These are phyloP conservation scores for Thalassiosira exigua DNA, from an alignment of 352 stramenopile genomes.

Conservation along the genomic window DNA sequence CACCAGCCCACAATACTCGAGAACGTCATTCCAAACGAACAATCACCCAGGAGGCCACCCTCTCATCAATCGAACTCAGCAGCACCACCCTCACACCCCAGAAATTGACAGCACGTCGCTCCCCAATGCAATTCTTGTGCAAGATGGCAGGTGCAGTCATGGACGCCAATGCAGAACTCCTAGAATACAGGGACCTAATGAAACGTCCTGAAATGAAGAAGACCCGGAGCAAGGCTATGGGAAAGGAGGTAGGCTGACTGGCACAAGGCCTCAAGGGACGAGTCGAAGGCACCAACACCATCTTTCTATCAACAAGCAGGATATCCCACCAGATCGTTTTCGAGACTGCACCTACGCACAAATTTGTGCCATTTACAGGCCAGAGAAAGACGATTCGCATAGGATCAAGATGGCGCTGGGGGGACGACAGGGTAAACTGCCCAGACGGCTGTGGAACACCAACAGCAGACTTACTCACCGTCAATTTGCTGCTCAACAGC, in stretches of 20 bases:
- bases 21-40: too few species aligned
- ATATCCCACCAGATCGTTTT: slow-evolving; percentile 12
- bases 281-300: slow-evolving; percentile 38
- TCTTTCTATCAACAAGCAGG: slow-evolving; percentile 24
- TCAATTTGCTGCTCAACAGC: slow-evolving; percentile 53
- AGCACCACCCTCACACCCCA: too few species aligned
- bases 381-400: slow-evolving; percentile 26
- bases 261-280: slow-evolving; percentile 24
- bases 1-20: too few species aligned
- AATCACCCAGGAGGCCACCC: too few species aligned
- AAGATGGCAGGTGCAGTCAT: background rate
- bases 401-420: slow-evolving; percentile 29
- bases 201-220: slow-evolving; percentile 9
- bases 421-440: slow-evolving; percentile 33
- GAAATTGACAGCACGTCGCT: background rate
- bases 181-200: slow-evolving; percentile 2
- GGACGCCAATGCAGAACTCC: too few species aligned
- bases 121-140: slow-evolving; percentile 2
- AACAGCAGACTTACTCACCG: slow-evolving; percentile 27
- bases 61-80: too few species aligned
- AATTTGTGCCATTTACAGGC: slow-evolving; percentile 20
- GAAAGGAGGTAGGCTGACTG: slow-evolving; percentile 8
- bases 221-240: background rate
- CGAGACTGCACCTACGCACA: slow-evolving; percentile 20
- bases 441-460: slow-evolving; percentile 5